A percentile compares a stretch with the other conserved stretches of the same genome.
Evolutionary conservation across 148 eudicot genomes (phyloP).

Genomic region (Fagopyrum esculentum): DNA sequence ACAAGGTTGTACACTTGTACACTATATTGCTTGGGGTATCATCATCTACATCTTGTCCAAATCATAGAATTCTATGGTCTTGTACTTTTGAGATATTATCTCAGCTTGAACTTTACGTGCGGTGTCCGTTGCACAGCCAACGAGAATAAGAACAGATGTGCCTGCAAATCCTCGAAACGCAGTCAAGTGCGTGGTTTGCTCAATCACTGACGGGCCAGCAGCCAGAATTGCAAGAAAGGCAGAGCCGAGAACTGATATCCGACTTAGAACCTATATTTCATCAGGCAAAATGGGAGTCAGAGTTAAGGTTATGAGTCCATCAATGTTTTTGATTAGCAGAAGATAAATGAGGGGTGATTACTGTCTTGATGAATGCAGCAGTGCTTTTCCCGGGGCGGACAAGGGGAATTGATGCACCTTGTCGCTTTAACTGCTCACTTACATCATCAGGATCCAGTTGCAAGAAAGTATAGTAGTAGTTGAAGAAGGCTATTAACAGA

Average conservation of each 20-base stretch:
- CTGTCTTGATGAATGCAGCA: slow-evolving; percentile 78
- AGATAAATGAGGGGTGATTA: slow-evolving; percentile 15
- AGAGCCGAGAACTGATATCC: slow-evolving; percentile 95
- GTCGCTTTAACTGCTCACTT: slow-evolving; percentile 94
- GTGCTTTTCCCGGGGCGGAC: slow-evolving; percentile 97
- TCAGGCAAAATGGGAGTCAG: background rate
- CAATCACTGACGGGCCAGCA: slow-evolving; percentile 88
- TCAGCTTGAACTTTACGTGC: slow-evolving; percentile 97
- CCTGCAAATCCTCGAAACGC: slow-evolving; percentile 96
- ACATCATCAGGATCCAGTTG: slow-evolving; percentile 98
- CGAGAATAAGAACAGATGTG: slow-evolving; percentile 93
- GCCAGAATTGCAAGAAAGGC: slow-evolving; percentile 85
- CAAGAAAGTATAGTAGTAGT: slow-evolving; percentile 93
- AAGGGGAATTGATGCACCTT: slow-evolving; percentile 97
- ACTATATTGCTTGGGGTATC: background rate
- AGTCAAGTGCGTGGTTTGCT: slow-evolving; percentile 80
- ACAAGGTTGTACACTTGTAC: background rate
- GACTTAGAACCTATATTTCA: slow-evolving; percentile 58
- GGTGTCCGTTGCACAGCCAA: slow-evolving; percentile 97
- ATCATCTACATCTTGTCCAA: slow-evolving; percentile 32
- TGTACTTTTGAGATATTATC: slow-evolving; percentile 92
- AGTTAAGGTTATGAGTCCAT: background rate
- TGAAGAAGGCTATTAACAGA: slow-evolving; percentile 85
- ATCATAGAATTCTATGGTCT: slow-evolving; percentile 90
- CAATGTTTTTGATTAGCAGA: background rate